Evolutionary conservation across 139 green algal species (phyloP), one percentile per base, ranked within the genome.

Genomic region (Pedinophyceae sp.): DNA sequence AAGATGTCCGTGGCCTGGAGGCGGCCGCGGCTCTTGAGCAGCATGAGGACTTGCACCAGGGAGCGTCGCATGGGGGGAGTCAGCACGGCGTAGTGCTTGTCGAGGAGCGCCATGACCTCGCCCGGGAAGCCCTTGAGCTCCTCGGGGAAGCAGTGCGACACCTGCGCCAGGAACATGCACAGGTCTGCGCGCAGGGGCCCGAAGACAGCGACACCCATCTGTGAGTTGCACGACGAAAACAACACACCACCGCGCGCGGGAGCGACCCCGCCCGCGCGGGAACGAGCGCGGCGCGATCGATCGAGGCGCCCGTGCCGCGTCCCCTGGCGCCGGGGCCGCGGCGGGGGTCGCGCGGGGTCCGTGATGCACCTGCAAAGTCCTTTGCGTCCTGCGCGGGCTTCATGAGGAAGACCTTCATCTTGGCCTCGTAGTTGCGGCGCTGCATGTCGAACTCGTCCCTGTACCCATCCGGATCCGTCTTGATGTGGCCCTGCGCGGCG

Each of bases 381-480:
- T 67, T 62, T 27, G 55, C 67, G 18, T 86, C 72, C 54, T 88
- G 76, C 56, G 56, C 74, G 18, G 89, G 89, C 25, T 84, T 81
- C 28, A 95, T 70, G 45, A 70, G 64, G 66, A 97, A 95, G 1
- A 97, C 58, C 13, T 73, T 59, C 50, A 91, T 64, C 43, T 72
- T 69, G 0, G 89, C 84, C 55, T 83, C 55, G 68, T 89, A 97
- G 63, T 96, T 86, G 1, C 71, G 69, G 55, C 77, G 75, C 75
- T 93, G 74, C 40, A 93, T 48, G 50, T 73, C 22, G 50, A 96
- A 95, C 64, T 97, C 89, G 46, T 95, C 82, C 4, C 63, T 62
- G 65, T 97, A 95, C 24, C 89, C 81, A 22, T 87, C 78, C 0
- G 87, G 74, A 60, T 97, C 89, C 3, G 77, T 50, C 62, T 96